Percentiles rank a stretch among this genome's conserved stretches.
phyloP scores from a whole-genome alignment of 106 monocot genomes.

The Agapanthus africanus region DNA sequence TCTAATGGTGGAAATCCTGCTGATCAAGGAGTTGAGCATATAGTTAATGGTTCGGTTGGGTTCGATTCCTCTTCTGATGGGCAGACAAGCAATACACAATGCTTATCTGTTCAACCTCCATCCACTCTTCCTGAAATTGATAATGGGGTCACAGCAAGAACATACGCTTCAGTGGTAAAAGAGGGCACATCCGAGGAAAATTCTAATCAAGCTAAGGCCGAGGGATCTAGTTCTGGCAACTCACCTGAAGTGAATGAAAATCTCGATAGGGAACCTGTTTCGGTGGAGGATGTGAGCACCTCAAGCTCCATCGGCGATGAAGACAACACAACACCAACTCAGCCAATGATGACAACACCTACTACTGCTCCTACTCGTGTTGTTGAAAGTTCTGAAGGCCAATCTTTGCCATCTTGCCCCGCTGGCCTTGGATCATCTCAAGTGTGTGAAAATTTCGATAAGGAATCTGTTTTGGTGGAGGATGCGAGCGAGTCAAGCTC shows the following conservation, averaged over 20 bases:
- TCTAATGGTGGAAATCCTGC: neutral
- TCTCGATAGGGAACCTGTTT: conserved; percentile 16
- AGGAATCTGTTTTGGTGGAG: conserved; percentile 27
- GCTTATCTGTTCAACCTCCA: neutral
- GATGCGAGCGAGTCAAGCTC: conserved; percentile 29
- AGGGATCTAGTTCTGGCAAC: neutral
- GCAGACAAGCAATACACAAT: neutral
- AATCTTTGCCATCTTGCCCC: conserved; percentile 43
- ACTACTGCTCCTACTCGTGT: neutral
- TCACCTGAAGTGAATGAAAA: too few species aligned
- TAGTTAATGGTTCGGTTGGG: too few species aligned
- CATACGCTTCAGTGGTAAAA: conserved; percentile 9
- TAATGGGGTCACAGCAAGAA: neutral
- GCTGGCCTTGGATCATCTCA: conserved; percentile 90
- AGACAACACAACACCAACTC: conserved; percentile 10
- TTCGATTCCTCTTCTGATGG: too few species aligned
- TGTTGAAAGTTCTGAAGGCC: conserved; percentile 5
- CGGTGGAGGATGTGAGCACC: conserved; percentile 24
- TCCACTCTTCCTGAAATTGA: neutral
- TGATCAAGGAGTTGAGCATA: neutral
- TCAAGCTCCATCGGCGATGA: conserved; percentile 35
- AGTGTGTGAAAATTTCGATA: neutral
- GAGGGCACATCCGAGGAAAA: conserved; percentile 5
- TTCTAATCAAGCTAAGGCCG: conserved; percentile 4
- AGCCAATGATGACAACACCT: neutral